These are phyloP conservation scores for Leishmania guyanensis DNA, from an alignment of 208 protist species.

Conservation along the genomic window DNA sequence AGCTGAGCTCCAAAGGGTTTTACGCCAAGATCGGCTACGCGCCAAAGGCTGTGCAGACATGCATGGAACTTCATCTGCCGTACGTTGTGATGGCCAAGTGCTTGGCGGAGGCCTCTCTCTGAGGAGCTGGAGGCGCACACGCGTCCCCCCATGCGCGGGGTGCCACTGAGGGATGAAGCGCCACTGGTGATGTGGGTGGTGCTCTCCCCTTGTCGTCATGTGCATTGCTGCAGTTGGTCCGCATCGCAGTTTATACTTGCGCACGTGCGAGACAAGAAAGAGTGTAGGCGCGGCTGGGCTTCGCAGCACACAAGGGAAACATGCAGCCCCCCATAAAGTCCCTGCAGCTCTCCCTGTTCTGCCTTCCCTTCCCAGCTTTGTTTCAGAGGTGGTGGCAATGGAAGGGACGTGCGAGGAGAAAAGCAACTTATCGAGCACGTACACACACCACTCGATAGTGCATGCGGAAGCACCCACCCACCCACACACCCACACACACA, in stretches of 20 bases:
- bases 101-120: constrained; percentile 28
- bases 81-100: constrained; percentile 37
- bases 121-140: background rate
- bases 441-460: background rate
- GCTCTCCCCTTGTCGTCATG: background rate
- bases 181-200: background rate
- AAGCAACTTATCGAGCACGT: background rate
- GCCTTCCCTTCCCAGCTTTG: background rate
- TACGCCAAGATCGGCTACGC: constrained; percentile 42
- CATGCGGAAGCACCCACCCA: background rate
- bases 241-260: background rate
- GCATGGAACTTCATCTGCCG: constrained; percentile 18
- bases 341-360: background rate
- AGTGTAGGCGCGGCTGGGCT: background rate
- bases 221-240: background rate
- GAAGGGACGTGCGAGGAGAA: no score
- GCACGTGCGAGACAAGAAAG: background rate
- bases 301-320: background rate
- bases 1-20: constrained; percentile 29
- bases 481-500: background rate
- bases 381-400: background rate
- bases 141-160: background rate
- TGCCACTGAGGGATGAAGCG: background rate
- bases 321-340: background rate
- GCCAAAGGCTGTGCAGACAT: constrained; percentile 28